A percentile compares a stretch with the other conserved stretches of the same genome.
Evolutionary conservation across 1,284 basidiomycete genomes (phyloP).

Genomic region (Heimioporus retisporus): DNA sequence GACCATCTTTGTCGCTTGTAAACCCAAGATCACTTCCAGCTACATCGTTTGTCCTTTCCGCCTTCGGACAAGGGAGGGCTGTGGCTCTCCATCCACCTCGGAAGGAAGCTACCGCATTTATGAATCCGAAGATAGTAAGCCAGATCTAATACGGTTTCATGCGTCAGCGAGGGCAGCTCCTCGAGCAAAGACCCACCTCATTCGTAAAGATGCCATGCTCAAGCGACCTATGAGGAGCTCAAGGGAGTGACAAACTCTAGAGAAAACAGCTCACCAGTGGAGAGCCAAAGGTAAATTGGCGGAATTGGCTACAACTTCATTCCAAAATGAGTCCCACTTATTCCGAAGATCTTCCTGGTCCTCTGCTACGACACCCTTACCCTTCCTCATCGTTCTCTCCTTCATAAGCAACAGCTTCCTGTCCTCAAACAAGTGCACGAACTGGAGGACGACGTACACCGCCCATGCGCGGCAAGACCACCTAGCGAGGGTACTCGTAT

Average conservation of each 20-base stretch:
- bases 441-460: constrained; percentile 77
- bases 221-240: constrained; percentile 63
- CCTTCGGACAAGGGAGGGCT: constrained; percentile 51
- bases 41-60: not conserved
- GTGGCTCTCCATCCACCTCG: constrained; percentile 82
- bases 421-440: constrained; percentile 77
- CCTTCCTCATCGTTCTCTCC: constrained; percentile 66
- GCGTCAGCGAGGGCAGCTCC: constrained; percentile 5
- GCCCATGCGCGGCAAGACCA: constrained; percentile 87
- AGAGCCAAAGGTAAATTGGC: constrained; percentile 85
- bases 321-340: constrained; percentile 77
- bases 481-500: constrained; percentile 59
- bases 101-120: constrained; percentile 74
- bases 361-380: constrained; percentile 58
- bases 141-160: constrained; percentile 56
- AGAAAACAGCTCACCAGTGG: constrained; percentile 74
- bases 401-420: constrained; percentile 63
- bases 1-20: constrained; percentile 20
- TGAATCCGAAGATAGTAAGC: constrained; percentile 70
- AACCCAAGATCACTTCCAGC: constrained; percentile 15
- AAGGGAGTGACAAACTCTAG: constrained; percentile 8
- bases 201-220: constrained; percentile 73
- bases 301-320: constrained; percentile 79
- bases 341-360: constrained; percentile 69
- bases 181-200: constrained; percentile 54